Evolutionary conservation across 306 rosid species (phyloP), one percentile per base, ranked within the genome.

Genomic region (Adenanthera pavonina): DNA sequence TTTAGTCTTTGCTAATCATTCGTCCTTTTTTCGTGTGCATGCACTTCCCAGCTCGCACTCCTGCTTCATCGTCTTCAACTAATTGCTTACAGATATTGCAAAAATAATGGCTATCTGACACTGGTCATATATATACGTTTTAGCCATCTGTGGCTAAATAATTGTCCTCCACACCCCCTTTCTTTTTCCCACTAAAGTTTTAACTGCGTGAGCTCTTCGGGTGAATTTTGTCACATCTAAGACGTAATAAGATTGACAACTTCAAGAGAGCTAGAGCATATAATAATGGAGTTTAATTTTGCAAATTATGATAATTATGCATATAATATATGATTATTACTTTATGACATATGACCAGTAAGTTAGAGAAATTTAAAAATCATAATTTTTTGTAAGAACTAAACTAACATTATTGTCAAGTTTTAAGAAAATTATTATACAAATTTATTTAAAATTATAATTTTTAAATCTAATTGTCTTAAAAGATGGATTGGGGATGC

Each of bases 141-240:
- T 70, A 59, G 80, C 77, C 74, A 75, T 44, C 54, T 75, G 81
- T 66, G 60, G 53, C 70, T n/a, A 64, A 46, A 77, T 81, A 76
- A 25, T 74, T 85, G 85, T 64, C 76, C 52, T 78, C 62, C 48
- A 5, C 56, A 74, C 43, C 8, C 12, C 49, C 8, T 0, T 76
- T 44, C 73, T 73, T 75, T 82, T 53, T 38, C 9, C 19, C 8
- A 48, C 8, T 34, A 76, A 56, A 33, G 51, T 46, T 79, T 84
- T 49, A 70, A 73, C 73, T 66, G 49, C 76, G 69, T 48, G 15
- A 60, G 30, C 68, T 78, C 57, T 71, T 73, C 48, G 49, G 75
- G 82, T 83, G 80, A 85, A 83, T 78, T 44, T 80, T 64, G 87
- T 81, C 87, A 83, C 81, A 83, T 75, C 88, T 47, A 34, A 19